phyloP scores from a whole-genome alignment of 2,329 filamentous ascomycete genomes.

The Parafenestella ontariensis region DNA sequence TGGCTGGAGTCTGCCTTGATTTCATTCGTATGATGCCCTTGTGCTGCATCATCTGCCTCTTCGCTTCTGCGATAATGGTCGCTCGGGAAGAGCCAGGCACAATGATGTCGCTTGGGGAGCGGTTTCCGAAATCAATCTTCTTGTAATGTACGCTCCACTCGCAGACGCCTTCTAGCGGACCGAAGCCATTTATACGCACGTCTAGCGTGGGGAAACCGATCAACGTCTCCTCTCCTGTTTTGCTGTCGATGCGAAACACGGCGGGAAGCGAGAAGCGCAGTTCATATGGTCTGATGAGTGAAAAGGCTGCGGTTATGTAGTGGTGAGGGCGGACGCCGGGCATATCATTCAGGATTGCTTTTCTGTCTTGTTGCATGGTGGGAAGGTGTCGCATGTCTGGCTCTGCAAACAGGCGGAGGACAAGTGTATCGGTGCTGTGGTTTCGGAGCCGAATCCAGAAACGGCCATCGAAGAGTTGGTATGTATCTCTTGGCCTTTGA shows the following conservation, averaged over 20 bases:
- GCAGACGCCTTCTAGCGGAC: conserved; percentile 12
- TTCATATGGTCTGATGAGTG: conserved; percentile 25
- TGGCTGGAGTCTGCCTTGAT: neutral
- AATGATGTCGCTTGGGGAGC: conserved; percentile 7
- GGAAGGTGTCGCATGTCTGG: conserved; percentile 18
- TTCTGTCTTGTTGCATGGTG: neutral
- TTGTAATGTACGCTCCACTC: conserved; percentile 36
- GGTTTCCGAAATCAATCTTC: conserved; percentile 26
- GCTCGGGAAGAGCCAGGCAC: conserved; percentile 10
- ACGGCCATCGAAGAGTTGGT: conserved; percentile 62
- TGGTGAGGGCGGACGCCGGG: conserved; percentile 5
- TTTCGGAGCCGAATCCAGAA: conserved; percentile 62
- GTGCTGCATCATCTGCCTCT: neutral
- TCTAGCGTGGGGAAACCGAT: conserved; percentile 36
- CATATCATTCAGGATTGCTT: neutral
- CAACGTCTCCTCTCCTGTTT: conserved; percentile 22
- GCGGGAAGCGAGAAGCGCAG: conserved; percentile 32
- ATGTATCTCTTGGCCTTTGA: conserved; percentile 21
- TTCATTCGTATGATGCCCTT: neutral
- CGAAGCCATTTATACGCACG: conserved; percentile 16
- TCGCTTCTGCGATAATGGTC: conserved; percentile 12
- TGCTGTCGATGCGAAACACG: conserved; percentile 24
- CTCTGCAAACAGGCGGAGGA: conserved; percentile 46
- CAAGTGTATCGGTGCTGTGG: conserved; percentile 33
- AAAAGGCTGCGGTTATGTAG: conserved; percentile 21